A percentile compares a stretch with the other conserved stretches of the same genome.
Conservation (phyloP, 805 yeast genomes). For the Tetrapisispora iriomotensis region DNA sequence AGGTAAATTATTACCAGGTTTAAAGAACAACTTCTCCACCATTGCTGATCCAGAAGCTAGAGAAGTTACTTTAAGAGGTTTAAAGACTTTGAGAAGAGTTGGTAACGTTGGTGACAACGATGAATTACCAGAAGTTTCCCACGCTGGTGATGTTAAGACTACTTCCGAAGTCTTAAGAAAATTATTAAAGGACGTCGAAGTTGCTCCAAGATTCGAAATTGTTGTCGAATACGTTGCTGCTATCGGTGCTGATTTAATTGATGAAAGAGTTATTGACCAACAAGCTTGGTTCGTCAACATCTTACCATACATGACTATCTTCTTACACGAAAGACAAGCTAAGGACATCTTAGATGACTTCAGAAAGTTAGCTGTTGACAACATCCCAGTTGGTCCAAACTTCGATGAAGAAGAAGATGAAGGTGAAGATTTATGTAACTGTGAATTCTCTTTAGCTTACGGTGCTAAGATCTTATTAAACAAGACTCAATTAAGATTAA, state of each 20-base stretch:
- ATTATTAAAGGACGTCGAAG: conserved; percentile 57
- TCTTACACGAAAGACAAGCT: conserved; percentile 88
- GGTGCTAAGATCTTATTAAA: conserved; percentile 99
- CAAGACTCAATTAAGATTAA: conserved; percentile 97
- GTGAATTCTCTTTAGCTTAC: conserved; percentile 99
- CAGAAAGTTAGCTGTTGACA: conserved; percentile 94
- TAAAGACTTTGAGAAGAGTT: conserved; percentile 95
- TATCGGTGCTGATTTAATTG: conserved; percentile 97
- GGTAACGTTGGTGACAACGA: conserved; percentile 93
- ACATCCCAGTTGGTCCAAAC: conserved; percentile 93
- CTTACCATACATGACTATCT: conserved; percentile 90
- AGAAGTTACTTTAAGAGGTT: conserved; percentile 94
- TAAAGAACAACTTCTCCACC: conserved; percentile 86
- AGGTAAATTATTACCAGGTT: conserved; percentile 89
- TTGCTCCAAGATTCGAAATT: conserved; percentile 67
- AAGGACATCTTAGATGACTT: conserved; percentile 84
- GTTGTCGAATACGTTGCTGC: conserved; percentile 82
- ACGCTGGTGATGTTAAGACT: conserved; percentile 93
- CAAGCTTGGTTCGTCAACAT: conserved; percentile 81
- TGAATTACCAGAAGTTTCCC: conserved; percentile 90
- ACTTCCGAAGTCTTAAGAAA: conserved; percentile 73
- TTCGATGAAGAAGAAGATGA: conserved; percentile 97
- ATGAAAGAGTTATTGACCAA: conserved; percentile 92
- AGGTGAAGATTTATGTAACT: conserved; percentile 99
- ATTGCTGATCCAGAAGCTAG: conserved; percentile 99